Conservation (phyloP, 2,329 filamentous ascomycete genomes). For the Knoxdaviesia capensis region DNA sequence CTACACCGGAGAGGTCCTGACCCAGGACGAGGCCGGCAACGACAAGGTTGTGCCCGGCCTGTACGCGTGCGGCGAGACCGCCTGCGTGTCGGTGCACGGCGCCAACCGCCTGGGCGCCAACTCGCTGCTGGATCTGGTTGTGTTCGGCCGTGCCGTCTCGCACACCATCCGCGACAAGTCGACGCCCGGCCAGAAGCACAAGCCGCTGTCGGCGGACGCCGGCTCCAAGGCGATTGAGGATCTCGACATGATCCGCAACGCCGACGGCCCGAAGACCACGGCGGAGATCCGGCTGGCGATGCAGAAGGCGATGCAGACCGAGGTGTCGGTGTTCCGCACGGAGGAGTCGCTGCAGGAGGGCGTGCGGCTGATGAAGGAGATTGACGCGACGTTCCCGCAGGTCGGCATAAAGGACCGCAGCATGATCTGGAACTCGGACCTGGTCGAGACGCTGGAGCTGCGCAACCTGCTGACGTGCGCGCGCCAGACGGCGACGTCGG, state of each 20-base stretch:
- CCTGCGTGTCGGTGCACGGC: conserved; percentile 93
- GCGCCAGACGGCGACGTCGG: conserved; percentile 81
- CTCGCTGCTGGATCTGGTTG: conserved; percentile 90
- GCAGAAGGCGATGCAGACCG: conserved; percentile 97
- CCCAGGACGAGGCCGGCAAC: conserved; percentile 64
- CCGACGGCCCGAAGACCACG: conserved; percentile 70
- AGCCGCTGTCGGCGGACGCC: conserved; percentile 64
- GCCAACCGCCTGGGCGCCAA: conserved; percentile 96
- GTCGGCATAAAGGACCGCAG: conserved; percentile 94
- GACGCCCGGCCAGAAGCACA: conserved; percentile 60
- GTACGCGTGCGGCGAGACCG: conserved; percentile 91
- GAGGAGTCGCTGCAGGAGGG: conserved; percentile 88
- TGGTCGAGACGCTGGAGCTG: conserved; percentile 89
- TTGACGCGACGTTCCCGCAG: conserved; percentile 61
- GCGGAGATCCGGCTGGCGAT: conserved; percentile 76
- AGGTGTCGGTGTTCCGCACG: conserved; percentile 91
- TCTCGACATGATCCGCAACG: conserved; percentile 69
- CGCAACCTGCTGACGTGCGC: conserved; percentile 93
- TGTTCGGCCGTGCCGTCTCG: conserved; percentile 92
- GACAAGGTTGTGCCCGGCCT: conserved; percentile 89
- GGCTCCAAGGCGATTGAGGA: conserved; percentile 73
- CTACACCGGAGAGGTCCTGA: conserved; percentile 92
- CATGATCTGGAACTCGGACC: conserved; percentile 99
- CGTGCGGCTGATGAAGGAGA: conserved; percentile 68
- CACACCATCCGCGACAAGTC: conserved; percentile 95